phyloP scores from a whole-genome alignment of 2,329 filamentous ascomycete species.

The Nannizziopsis arthrosporioides region DNA sequence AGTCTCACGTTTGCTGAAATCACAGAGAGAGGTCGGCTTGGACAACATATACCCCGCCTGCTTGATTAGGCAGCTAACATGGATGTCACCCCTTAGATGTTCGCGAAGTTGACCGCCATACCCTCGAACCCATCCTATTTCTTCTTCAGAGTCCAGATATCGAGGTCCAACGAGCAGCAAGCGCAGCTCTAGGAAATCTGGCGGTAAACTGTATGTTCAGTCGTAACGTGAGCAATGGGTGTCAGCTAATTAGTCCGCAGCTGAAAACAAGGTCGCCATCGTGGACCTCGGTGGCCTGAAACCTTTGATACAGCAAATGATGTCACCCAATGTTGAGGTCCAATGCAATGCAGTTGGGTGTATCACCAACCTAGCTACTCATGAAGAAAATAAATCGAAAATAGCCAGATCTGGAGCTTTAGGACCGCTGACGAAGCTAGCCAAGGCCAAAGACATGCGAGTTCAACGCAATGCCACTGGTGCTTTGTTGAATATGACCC shows the following conservation, averaged over 20 bases:
- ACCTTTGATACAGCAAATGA: constrained; percentile 94
- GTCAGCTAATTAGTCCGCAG: constrained; percentile 39
- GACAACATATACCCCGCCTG: background rate
- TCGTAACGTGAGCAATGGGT: background rate
- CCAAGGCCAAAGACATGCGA: constrained; percentile 96
- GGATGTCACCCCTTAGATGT: constrained; percentile 55
- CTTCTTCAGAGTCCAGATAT: constrained; percentile 91
- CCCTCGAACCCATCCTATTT: constrained; percentile 89
- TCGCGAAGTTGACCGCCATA: constrained; percentile 85
- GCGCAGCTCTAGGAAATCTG: constrained; percentile 87
- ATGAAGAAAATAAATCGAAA: constrained; percentile 98
- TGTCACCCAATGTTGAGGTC: constrained; percentile 93
- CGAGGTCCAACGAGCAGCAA: constrained; percentile 92
- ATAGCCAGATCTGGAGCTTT: constrained; percentile 91
- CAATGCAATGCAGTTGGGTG: constrained; percentile 98
- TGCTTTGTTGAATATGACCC: constrained; percentile 95
- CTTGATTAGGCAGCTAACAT: background rate
- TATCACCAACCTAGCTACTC: constrained; percentile 94
- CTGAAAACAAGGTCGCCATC: constrained; percentile 95
- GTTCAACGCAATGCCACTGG: constrained; percentile 96
- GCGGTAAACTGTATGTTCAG: constrained; percentile 77
- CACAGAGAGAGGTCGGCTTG: constrained; percentile 73
- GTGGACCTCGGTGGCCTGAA: constrained; percentile 81
- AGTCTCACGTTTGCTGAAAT: constrained; percentile 98
- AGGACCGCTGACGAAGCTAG: constrained; percentile 76